Base-by-base conservation (phyloP, 1,284 basidiomycete species). In the Laetiporus sulphureus region DNA sequence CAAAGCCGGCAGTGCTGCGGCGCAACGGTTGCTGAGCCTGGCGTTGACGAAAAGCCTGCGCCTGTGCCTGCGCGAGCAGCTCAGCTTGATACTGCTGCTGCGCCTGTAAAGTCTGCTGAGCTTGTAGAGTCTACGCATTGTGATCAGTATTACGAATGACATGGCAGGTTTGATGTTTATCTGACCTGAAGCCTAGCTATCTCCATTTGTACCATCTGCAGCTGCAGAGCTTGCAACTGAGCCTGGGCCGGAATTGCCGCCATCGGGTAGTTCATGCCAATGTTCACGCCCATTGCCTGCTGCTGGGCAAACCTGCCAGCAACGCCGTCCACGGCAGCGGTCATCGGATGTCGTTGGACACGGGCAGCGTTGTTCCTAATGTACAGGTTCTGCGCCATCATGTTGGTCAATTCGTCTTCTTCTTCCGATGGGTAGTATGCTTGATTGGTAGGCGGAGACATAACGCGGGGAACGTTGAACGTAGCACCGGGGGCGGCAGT, bases 181-280 rank as follows among this genome's bases (percentile, higher is more conserved):
- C 72, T 46, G 49, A 81, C 85, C 80, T 88, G 85, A 49, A 89
- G 73, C 53, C 77, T 75, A 56, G 87, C 63, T 52, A 89, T 74
- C 64, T 90, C 86, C 49, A 89, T 67, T 59, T 89, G 86, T 67
- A 89, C 73, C 70, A 87, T 71, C 65, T 89, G 86, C 71, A 89
- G 72, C 61, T 86, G 84, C 43, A 85, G 68, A 40, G 75, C 71
- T 50, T 79, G 74, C 32, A 69, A 65, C 56, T 77, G 73, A 44
- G 61, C 58, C 47, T 75, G 70, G 12, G 47, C 47, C 40, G 46
- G 49, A 22, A 45, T 46, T 35, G 67, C 55, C 71, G 72, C 71
- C 50, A 67, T 54, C 18, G 77, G 75, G 52, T 64, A 79, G 15
- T 75, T 73, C 48, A 64, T 60, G 50, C 70, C 74, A 60, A 55